Base-by-base conservation (phyloP, 2,329 filamentous ascomycete species). In the Metarhizium brunneum region DNA sequence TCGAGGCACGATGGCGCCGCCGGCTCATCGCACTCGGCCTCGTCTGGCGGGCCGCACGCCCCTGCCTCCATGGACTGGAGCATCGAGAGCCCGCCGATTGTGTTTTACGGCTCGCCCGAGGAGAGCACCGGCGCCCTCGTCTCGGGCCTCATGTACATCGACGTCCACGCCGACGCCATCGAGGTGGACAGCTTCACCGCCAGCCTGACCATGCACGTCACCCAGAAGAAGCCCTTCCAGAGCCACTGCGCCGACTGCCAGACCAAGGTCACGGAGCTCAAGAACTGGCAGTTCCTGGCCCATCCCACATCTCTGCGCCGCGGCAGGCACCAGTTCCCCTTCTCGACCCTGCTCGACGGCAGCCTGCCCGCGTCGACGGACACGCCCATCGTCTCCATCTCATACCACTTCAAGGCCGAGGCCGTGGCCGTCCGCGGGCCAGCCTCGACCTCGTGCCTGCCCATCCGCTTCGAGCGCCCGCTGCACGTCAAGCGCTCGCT, bases 21-120 rank as follows among this genome's bases (percentile, higher is more conserved):
- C 45, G n/a, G 25, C 25, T 11, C 16, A 2, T 48, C 25, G 8
- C 25, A 11, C 5, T 14, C 14, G 7, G 7, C 18, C 42, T 51
- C 45, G 7, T 25, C 29, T 67, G 75, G 64, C 75, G 79, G 10
- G 60, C 61, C n/a, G 60, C 68, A 45, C 61, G 66, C 55, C 2
- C 71, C 73, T 56, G 74, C 76, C 10, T 63, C 71, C 1, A 65
- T 84, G 18, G 71, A 76, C 57, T 82, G 78, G 76, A 77, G 73
- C 63, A 87, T 96, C 60, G 92, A 96, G 75, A 95, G 89, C 13
- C 90, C 91, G 1, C 92, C 92, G 2, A 79, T 92, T 18, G 82
- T 96, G 49, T 86, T 96, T 72, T 89, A 94, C 65, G 91, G 91
- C 59, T 76, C 80, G 29, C 78, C 88, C 1, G 80, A 85, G 59